Conservation (phyloP, 73 alveolate genomes). For the Paramecium pentaurelia region DNA sequence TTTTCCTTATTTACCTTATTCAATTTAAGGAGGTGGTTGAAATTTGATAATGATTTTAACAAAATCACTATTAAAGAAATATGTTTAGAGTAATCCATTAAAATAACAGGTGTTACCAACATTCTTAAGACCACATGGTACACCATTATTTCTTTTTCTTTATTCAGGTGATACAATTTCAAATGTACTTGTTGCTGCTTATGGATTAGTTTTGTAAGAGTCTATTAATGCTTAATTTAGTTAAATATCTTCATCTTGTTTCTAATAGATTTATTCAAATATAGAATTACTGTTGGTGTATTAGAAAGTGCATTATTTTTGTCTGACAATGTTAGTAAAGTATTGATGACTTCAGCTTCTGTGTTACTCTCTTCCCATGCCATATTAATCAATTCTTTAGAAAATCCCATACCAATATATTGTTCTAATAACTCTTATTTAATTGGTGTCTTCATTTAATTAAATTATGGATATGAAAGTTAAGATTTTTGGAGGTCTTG, state of each 20-base stretch:
- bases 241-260: not conserved
- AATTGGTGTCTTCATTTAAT: slow-evolving; percentile 17
- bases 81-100: slow-evolving; percentile 76
- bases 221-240: slow-evolving; percentile 6
- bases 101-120: slow-evolving; percentile 88
- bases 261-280: not conserved
- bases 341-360: not conserved
- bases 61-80: slow-evolving; percentile 74
- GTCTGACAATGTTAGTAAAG: not conserved
- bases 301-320: not conserved
- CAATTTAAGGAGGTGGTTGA: slow-evolving; percentile 47
- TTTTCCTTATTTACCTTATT: slow-evolving; percentile 35
- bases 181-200: not conserved
- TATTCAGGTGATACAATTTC: slow-evolving; percentile 72
- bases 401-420: not conserved
- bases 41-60: slow-evolving; percentile 64
- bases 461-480: slow-evolving; percentile 11
- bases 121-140: slow-evolving; percentile 81
- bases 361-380: slow-evolving; percentile 22
- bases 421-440: not conserved
- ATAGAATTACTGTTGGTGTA: not conserved
- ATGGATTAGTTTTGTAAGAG: not conserved
- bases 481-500: not conserved
- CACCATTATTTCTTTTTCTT: slow-evolving; percentile 64
- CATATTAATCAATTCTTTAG: not conserved